Percentiles rank a stretch among this genome's conserved stretches.
phyloP scores from a whole-genome alignment of 805 yeast genomes.

The Limtongia smithiae region DNA sequence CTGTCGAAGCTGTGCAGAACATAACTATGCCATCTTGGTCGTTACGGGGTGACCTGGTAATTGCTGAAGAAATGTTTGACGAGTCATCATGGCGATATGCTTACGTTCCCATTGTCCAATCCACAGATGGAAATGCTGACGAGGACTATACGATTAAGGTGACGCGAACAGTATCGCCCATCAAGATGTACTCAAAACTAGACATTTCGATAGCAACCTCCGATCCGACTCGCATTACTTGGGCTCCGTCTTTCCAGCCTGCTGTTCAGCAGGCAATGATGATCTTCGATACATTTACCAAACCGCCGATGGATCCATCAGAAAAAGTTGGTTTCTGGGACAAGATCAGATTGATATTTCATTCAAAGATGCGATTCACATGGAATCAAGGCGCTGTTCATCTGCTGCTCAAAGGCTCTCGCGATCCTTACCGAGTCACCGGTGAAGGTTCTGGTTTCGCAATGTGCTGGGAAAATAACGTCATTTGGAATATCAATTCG shows the following conservation, averaged over 20 bases:
- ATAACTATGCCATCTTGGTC: conserved; percentile 35
- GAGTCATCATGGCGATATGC: conserved; percentile 56
- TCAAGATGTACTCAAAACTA: conserved; percentile 66
- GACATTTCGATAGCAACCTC: conserved; percentile 53
- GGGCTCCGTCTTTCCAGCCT: conserved; percentile 84
- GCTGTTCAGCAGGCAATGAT: conserved; percentile 76
- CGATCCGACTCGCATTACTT: conserved; percentile 61
- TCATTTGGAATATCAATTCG: conserved; percentile 58
- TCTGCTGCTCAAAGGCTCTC: conserved; percentile 46
- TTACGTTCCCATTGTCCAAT: conserved; percentile 58
- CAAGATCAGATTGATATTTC: conserved; percentile 69
- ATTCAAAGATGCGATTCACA: conserved; percentile 58
- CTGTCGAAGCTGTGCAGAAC: conserved; percentile 40
- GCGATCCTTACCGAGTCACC: conserved; percentile 71
- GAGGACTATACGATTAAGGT: conserved; percentile 54
- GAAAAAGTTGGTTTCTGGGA: conserved; percentile 90
- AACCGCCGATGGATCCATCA: conserved; percentile 87
- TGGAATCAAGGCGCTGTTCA: conserved; percentile 42
- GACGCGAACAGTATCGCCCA: conserved; percentile 71
- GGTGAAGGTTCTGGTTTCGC: conserved; percentile 72
- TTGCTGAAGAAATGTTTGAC: conserved; percentile 62
- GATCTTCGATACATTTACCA: conserved; percentile 76
- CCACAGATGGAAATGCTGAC: conserved; percentile 19
- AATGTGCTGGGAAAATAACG: conserved; percentile 63
- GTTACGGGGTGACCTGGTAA: conserved; percentile 60